Conservation (phyloP, 2,329 filamentous ascomycete species). For the Diaporthe batatas region DNA sequence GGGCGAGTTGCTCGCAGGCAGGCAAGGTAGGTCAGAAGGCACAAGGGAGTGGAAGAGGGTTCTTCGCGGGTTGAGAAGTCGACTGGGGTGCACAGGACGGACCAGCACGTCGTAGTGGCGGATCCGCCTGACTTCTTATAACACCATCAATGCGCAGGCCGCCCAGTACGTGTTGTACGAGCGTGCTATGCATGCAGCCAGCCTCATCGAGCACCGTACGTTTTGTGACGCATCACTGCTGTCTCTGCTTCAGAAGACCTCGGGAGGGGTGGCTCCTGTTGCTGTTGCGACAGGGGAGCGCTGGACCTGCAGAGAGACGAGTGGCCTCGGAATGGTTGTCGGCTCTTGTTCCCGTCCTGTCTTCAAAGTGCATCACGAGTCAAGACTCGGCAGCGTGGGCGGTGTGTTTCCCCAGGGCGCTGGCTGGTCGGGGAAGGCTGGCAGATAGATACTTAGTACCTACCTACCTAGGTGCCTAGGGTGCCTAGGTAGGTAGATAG, state of each 20-base stretch:
- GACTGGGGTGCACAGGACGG: constrained; percentile 24
- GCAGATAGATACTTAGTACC: not conserved
- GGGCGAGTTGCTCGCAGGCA: constrained; percentile 1
- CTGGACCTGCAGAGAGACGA: not conserved
- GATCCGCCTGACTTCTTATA: constrained; percentile 38
- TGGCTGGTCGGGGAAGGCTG: constrained; percentile 1
- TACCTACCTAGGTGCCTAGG: no score
- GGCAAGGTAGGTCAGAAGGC: constrained; percentile 10
- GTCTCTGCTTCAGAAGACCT: not conserved
- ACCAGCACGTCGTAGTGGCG: constrained; percentile 31
- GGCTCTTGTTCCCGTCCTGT: not conserved
- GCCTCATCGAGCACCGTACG: constrained; percentile 12
- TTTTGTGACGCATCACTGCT: constrained; percentile 1
- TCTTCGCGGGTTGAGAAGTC: constrained; percentile 22
- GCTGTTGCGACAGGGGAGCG: not conserved
- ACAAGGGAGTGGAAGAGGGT: constrained; percentile 14
- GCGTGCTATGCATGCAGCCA: constrained; percentile 22
- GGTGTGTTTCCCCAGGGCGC: constrained; percentile 15
- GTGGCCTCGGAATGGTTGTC: constrained; percentile 24
- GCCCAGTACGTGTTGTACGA: not conserved
- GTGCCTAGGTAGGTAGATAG: no score
- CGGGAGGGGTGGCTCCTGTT: not conserved
- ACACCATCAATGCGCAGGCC: not conserved
- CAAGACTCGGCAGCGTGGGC: not conserved
- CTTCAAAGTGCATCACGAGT: constrained; percentile 3